Base-by-base conservation (phyloP, 768 basidiomycete species). In the Candolleomyces efflorescens region DNA sequence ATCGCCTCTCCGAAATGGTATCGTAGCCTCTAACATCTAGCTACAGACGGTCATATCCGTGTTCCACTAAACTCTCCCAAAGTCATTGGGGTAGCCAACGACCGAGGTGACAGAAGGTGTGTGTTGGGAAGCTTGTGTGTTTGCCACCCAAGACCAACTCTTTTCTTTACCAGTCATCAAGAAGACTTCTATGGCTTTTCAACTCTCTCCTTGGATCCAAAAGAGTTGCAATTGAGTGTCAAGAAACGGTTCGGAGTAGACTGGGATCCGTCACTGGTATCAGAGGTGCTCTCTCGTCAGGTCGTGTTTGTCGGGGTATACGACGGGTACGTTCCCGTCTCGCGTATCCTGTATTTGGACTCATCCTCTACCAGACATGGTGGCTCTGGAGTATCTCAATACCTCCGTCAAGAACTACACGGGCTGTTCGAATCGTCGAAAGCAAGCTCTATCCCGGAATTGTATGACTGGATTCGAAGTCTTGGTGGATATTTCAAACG, bases 401-500 rank as follows among this genome's bases (percentile, higher is more conserved):
- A 86, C 69, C 77, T 94, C 27, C 85, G 89, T 18, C 87, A 94
- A 62, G 88, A 96, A 68, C 73, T 96, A 11, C 93, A 95, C 64
- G 85, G 86, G 1, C 74, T 94, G 53, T 88, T 96, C 59, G 93
- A 96, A 70, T 84, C 84, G 5, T 90, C 84, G 5, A 65, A 89
- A 65, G 88, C 89, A 65, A 69, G 78, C 1, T 78, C 83, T 23
- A 85, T 94, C 26, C 87, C 90, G 4, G 89, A 91, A 27, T 72
- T 92, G 20, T 88, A 84, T 63, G 78, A 77, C 10, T 92, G 89
- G 86, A 81, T 87, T 53, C 87, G 87, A 62, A 85, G 87, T 64
- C 69, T 87, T 5, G 93, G 92, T 6, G 94, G 94, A 15, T 98
- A 98, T 70, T 98, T 94, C 70, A 89, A 86, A 65, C 83, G 94